Evolutionary conservation across 176 grass and related monocot species (phyloP).

Genomic region (Musa beccarii): DNA sequence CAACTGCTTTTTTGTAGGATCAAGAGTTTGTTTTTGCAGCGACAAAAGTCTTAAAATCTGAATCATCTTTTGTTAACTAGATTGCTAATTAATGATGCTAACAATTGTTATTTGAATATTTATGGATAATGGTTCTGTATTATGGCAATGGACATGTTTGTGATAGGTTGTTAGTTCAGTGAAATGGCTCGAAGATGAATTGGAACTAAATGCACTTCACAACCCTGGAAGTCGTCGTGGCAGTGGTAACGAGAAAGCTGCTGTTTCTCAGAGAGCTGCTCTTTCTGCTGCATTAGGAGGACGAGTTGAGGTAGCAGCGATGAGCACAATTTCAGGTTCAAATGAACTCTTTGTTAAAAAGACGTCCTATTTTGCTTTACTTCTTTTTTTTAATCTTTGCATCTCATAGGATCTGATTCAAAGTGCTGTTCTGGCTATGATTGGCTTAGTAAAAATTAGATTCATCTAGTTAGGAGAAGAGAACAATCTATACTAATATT

Average conservation of each 20-base stretch:
- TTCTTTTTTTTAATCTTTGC: conserved; percentile 1
- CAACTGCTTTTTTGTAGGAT: neutral
- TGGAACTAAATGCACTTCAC: conserved; percentile 92
- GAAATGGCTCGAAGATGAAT: conserved; percentile 99
- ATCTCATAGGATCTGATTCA: neutral
- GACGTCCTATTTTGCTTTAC: neutral
- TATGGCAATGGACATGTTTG: neutral
- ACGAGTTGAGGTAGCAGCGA: conserved; percentile 85
- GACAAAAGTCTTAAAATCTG: neutral
- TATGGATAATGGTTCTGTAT: neutral
- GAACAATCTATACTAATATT: conserved; percentile 24
- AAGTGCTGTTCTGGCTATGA: conserved; percentile 6
- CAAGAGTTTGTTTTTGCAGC: neutral
- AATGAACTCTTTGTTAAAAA: conserved; percentile 18
- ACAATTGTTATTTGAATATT: neutral
- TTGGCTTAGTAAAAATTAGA: neutral
- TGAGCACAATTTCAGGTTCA: conserved; percentile 98
- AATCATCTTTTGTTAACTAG: neutral
- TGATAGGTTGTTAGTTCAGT: conserved; percentile 91
- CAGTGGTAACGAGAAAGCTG: conserved; percentile 87
- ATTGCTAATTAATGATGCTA: neutral
- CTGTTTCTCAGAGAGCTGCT: conserved; percentile 71
- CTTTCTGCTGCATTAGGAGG: conserved; percentile 95
- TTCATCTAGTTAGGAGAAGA: neutral
- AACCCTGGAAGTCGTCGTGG: conserved; percentile 75